Evolutionary conservation across 257 asterid species (phyloP), one percentile per base, ranked within the genome.

Genomic region (Verbascum thapsus): DNA sequence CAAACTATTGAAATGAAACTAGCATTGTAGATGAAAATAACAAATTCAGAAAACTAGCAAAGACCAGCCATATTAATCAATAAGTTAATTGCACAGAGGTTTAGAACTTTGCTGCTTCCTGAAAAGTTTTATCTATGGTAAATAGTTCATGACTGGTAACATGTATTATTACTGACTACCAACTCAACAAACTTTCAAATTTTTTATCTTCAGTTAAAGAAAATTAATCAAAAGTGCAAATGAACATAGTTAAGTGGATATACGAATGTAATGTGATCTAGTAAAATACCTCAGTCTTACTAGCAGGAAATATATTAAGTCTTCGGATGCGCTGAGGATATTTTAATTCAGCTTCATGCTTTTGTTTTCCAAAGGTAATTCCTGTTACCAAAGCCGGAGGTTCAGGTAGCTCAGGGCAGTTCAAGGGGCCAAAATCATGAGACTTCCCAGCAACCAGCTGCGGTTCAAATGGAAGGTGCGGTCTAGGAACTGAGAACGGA

Each of bases 401-500:
- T 72, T 71, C 82, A 64, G 96, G 91, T 72, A 81, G 94, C 74
- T 84, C 95, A 44, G 96, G 97, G 72, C 97, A 90, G 76, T 66
- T 86, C 47, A 94, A 58, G 49, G 96, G 85, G 69, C 90, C 85
- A 76, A 90, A 82, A 74, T 94, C 99, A 80, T 87, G 96, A 53
- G 96, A 80, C 74, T 84, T 94, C 55, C 97, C 99, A 40, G 80
- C 91, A 56, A 90, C 99, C 47, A 94, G 91, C 72, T 90, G 97
- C 7, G 97, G 88, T 80, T 94, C 99, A 76, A 94, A 94, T 35
- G 92, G 70, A 30, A 87, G 96, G 74, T 94, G 99, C 10, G 96
- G 95, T 61, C 96, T 90, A 56, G 96, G 97, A 78, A 94, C 99
- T 94, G 80, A 69, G 67, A 67, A 68, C 41, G 56, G 58, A 73